phyloP scores from a whole-genome alignment of 164 flowering plant genomes.

The Piper betle region DNA sequence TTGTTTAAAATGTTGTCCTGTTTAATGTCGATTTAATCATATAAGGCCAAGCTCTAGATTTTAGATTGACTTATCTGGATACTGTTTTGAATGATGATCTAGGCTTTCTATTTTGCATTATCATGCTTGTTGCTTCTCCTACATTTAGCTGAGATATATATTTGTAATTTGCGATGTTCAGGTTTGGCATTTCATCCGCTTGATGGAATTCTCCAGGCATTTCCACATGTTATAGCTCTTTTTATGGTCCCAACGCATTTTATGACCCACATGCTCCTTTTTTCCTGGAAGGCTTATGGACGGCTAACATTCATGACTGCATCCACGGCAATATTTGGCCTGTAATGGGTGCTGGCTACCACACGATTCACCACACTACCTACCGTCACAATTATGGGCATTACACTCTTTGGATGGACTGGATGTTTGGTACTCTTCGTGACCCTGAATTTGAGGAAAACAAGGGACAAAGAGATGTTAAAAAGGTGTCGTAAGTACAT shows the following conservation, averaged over 20 bases:
- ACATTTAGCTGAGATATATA: not conserved
- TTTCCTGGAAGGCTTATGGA: slow-evolving; percentile 79
- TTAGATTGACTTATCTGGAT: not conserved
- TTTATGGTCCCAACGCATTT: slow-evolving; percentile 75
- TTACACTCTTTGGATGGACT: slow-evolving; percentile 91
- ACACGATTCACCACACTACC: slow-evolving; percentile 94
- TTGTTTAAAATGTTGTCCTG: too few relatives aligned
- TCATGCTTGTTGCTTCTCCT: not conserved
- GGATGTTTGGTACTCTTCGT: slow-evolving; percentile 90
- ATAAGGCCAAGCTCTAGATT: not conserved
- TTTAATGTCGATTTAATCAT: too few relatives aligned
- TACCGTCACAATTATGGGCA: slow-evolving; percentile 93
- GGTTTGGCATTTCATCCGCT: slow-evolving; percentile 95
- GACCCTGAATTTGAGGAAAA: slow-evolving; percentile 44
- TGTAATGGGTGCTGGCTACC: slow-evolving; percentile 95
- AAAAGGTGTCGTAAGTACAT: slow-evolving; percentile 21
- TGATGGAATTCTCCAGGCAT: slow-evolving; percentile 88
- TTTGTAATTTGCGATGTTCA: not conserved
- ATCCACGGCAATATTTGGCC: slow-evolving; percentile 85
- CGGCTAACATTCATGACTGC: slow-evolving; percentile 94
- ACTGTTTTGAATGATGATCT: too few relatives aligned
- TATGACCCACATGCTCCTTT: slow-evolving; percentile 51
- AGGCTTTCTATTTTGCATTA: not conserved
- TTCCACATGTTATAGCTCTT: slow-evolving; percentile 76
- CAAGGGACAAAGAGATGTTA: slow-evolving; percentile 21